Evolutionary conservation across 306 rosid genomes (phyloP).

Genomic region (Heteromeles arbutifolia): DNA sequence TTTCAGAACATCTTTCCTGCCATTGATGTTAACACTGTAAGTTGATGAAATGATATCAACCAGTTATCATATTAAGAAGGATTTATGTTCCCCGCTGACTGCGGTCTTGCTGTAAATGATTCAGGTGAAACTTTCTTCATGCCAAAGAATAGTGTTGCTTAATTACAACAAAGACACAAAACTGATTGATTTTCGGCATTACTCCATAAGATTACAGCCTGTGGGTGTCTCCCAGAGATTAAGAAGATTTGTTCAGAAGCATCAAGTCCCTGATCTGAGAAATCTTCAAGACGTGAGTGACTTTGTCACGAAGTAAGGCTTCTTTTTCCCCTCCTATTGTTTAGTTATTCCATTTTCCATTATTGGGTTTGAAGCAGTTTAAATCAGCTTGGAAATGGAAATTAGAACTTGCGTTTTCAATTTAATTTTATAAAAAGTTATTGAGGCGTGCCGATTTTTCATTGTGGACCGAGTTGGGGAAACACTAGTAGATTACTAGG

Average conservation of each 20-base stretch:
- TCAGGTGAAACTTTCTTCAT: slow-evolving; percentile 86
- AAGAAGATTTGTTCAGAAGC: slow-evolving; percentile 87
- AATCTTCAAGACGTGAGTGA: slow-evolving; percentile 96
- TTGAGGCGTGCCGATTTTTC: background rate
- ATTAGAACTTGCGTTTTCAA: background rate
- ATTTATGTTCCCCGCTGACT: slow-evolving; percentile 2
- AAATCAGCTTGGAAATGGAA: background rate
- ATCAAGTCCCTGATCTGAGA: slow-evolving; percentile 79
- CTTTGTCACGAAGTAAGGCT: slow-evolving; percentile 85
- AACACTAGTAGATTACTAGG: background rate
- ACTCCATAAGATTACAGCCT: slow-evolving; percentile 86
- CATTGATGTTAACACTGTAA: slow-evolving; percentile 91
- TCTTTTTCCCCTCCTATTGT: background rate
- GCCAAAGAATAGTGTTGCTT: slow-evolving; percentile 93
- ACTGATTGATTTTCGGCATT: slow-evolving; percentile 87
- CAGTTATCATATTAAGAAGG: background rate
- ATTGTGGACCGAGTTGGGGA: background rate
- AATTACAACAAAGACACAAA: slow-evolving; percentile 89
- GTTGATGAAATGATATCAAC: slow-evolving; percentile 20
- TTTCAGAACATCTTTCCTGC: slow-evolving; percentile 92
- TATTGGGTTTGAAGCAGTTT: background rate
- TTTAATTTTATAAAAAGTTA: background rate
- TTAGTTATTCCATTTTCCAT: background rate
- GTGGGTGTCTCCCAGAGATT: slow-evolving; percentile 88
- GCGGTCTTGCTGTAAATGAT: slow-evolving; percentile 11